These are phyloP conservation scores for Trichoderma sp. DNA, from an alignment of 2,329 filamentous ascomycete species.

Conservation along the genomic window DNA sequence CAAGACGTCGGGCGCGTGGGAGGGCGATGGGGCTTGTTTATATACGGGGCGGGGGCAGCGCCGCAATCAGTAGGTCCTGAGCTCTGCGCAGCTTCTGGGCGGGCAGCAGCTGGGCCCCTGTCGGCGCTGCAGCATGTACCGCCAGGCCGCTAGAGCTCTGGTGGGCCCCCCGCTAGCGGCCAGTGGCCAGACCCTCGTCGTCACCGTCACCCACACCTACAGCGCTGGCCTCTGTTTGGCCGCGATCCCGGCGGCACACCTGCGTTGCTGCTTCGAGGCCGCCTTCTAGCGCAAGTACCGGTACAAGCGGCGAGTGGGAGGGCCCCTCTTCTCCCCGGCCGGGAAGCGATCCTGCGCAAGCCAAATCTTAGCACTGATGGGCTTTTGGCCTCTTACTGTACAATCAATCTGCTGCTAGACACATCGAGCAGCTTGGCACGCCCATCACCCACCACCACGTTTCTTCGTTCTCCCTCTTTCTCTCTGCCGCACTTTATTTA, in stretches of 20 bases:
- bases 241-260: conserved; percentile 7
- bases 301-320: not conserved
- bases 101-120: not conserved
- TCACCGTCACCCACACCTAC: conserved; percentile 6
- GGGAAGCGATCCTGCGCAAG: conserved; percentile 25
- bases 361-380: not conserved
- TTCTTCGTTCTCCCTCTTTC: not conserved
- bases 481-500: not conserved
- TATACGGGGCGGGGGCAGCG: conserved; percentile 61
- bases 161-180: conserved; percentile 1
- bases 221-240: not conserved
- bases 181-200: conserved; percentile 4
- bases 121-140: not conserved
- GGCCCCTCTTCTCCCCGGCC: conserved; percentile 23
- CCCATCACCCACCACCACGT: not conserved
- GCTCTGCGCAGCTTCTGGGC: not conserved
- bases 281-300: conserved; percentile 15
- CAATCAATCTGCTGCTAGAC: not conserved
- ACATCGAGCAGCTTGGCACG: not conserved
- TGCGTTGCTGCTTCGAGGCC: conserved; percentile 11
- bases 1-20: conserved; percentile 55
- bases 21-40: conserved; percentile 59
- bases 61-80: conserved; percentile 57
- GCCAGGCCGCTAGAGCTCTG: not conserved
- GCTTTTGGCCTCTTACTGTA: not conserved